Percentiles rank a stretch among this genome's conserved stretches.
phyloP scores from a whole-genome alignment of 1,284 basidiomycete genomes.

The Singerocomus inundabilis region DNA sequence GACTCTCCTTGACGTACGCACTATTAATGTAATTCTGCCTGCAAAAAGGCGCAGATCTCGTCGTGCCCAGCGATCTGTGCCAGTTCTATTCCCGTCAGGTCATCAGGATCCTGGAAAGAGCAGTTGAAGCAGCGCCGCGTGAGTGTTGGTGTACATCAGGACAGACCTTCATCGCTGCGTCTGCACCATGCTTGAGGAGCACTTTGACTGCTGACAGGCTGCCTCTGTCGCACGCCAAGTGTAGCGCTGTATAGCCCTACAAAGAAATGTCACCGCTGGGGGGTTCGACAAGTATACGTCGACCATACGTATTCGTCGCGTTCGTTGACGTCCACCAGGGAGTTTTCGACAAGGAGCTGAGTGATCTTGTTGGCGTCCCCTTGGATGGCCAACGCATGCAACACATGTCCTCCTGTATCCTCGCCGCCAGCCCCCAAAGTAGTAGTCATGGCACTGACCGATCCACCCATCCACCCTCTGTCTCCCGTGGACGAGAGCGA shows the following conservation, averaged over 20 bases:
- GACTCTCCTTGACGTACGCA: slow-evolving; percentile 6
- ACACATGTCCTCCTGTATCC: slow-evolving; percentile 34
- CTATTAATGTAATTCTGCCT: slow-evolving; percentile 19
- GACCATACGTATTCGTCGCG: slow-evolving; percentile 64
- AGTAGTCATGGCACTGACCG: slow-evolving; percentile 60
- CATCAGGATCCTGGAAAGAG: slow-evolving; percentile 64
- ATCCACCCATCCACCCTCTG: slow-evolving; percentile 53
- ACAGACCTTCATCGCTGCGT: slow-evolving; percentile 58
- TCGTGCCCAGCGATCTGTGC: slow-evolving; percentile 66
- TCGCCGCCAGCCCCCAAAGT: slow-evolving; percentile 36
- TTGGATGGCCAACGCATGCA: slow-evolving; percentile 67
- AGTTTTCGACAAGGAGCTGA: slow-evolving; percentile 43
- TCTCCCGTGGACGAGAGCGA: slow-evolving; percentile 32
- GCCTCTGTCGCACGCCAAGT: slow-evolving; percentile 84
- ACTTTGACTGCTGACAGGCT: slow-evolving; percentile 53
- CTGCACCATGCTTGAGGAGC: slow-evolving; percentile 67
- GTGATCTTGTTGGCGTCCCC: slow-evolving; percentile 51
- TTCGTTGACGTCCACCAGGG: slow-evolving; percentile 42
- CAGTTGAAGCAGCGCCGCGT: slow-evolving; percentile 3
- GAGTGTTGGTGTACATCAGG: background rate
- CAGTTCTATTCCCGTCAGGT: slow-evolving; percentile 62
- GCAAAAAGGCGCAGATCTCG: slow-evolving; percentile 54
- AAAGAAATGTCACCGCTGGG: slow-evolving; percentile 6
- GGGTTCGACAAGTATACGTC: background rate
- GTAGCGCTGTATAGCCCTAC: slow-evolving; percentile 83